Conservation (phyloP, 176 grass and related monocot genomes). For the Lolium rigidum region DNA sequence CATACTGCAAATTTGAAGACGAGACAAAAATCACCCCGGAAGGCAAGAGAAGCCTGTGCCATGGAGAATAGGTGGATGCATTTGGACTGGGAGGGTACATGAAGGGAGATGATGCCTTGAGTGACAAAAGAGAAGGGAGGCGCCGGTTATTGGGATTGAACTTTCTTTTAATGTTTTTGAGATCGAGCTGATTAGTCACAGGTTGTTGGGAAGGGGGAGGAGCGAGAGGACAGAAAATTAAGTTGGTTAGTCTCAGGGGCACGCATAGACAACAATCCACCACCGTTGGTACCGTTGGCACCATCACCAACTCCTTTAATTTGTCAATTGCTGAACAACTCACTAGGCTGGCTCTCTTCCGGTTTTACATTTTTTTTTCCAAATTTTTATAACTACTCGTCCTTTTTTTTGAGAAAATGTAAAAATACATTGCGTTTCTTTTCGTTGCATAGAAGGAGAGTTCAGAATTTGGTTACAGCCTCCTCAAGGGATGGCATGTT, state of each 20-base stretch:
- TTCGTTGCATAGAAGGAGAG: too few relatives aligned
- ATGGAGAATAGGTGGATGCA: background rate
- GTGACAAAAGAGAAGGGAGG: background rate
- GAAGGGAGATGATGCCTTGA: constrained; percentile 1
- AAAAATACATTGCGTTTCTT: too few relatives aligned
- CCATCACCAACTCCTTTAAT: background rate
- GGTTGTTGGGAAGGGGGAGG: too few relatives aligned
- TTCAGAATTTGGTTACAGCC: too few relatives aligned
- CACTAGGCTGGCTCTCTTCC: background rate
- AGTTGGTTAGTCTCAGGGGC: too few relatives aligned
- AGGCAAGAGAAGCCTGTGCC: background rate
- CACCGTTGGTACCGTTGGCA: too few relatives aligned
- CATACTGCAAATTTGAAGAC: background rate
- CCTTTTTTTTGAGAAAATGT: too few relatives aligned
- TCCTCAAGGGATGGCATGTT: too few relatives aligned
- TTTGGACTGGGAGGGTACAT: background rate
- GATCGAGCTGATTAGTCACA: too few relatives aligned
- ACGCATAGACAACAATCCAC: too few relatives aligned
- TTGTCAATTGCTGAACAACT: background rate
- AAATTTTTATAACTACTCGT: background rate
- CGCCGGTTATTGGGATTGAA: background rate
- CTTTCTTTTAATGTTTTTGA: too few relatives aligned
- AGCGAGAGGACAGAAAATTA: too few relatives aligned
- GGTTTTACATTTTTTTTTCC: background rate
- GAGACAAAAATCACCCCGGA: background rate